Base-by-base conservation (phyloP, 306 rosid genomes). In the Morella rubra region DNA sequence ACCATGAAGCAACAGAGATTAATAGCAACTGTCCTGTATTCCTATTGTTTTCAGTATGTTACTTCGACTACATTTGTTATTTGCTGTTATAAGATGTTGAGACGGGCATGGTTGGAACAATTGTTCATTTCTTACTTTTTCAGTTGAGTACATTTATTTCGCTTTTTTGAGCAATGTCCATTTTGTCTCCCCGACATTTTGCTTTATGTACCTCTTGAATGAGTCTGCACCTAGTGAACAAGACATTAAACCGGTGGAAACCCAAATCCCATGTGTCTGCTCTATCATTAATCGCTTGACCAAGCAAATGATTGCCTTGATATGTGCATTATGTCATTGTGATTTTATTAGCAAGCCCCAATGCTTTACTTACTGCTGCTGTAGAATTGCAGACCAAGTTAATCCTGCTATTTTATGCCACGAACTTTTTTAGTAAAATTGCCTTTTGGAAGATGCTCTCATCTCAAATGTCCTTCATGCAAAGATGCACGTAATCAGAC, bases 11-110 rank as follows among this genome's bases (percentile, higher is more conserved):
- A 52, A 81, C 67, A 82, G 89, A 70, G 77, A 81, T 52, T 40
- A 74, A 83, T 53, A 77, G 73, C 72, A 74, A 69, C 66, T 88
- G 86, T 69, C 84, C 86, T 12, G 66, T 88, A 69, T 80, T 88
- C 61, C 85, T 88, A 20, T 85, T 88, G 44, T 88, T 88, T 77
- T 88, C 91, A n/a, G 89, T 88, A 85, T 53, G 91, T 78, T 46
- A 5, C 71, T 51, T 52, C 50, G 27, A 49, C 45, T 8, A 47
- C 47, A 12, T 42, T 42, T 44, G 8, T 7, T 37, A 20, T 19
- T 44, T 40, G 70, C 18, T 65, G 70, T 47, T 8, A 65, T 65
- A 65, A 32, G 5, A 10, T 60, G 44, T 60, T 60, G 7, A 18
- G 41, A 19, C 11, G 11, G 40, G 8, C 37, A 40, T 4, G 64